Conservation (phyloP, 768 basidiomycete genomes). For the Termitomyces sp. region DNA sequence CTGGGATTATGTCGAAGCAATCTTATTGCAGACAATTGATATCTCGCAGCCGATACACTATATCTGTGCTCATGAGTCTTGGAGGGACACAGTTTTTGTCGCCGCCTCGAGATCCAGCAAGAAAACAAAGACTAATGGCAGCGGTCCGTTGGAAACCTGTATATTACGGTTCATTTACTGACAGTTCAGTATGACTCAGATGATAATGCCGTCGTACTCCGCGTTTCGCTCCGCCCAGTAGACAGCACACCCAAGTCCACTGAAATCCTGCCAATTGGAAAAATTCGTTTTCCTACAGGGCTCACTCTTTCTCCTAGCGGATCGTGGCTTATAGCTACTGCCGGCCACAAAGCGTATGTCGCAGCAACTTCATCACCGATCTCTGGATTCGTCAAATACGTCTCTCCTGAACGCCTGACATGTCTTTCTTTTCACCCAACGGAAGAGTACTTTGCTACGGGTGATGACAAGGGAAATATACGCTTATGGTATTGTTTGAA, state of each 20-base stretch:
- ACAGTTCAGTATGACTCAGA: conserved; percentile 28
- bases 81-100: conserved; percentile 71
- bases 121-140: conserved; percentile 33
- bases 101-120: conserved; percentile 54
- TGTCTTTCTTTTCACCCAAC: conserved; percentile 86
- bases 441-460: conserved; percentile 94
- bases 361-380: conserved; percentile 54
- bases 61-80: conserved; percentile 67
- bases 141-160: conserved; percentile 24
- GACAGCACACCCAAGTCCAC: conserved; percentile 44
- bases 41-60: conserved; percentile 68
- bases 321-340: conserved; percentile 72
- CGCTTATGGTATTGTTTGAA: conserved; percentile 92
- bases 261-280: conserved; percentile 60
- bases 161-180: conserved; percentile 2
- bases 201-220: conserved; percentile 58
- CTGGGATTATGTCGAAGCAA: conserved; percentile 93
- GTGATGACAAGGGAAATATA: conserved; percentile 82
- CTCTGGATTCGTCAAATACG: conserved; percentile 78
- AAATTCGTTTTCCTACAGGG: conserved; percentile 60
- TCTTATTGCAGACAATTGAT: conserved; percentile 71
- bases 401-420: conserved; percentile 76
- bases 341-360: conserved; percentile 78
- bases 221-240: conserved; percentile 57
- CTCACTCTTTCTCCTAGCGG: conserved; percentile 77